Conservation (phyloP, 2,329 filamentous ascomycete genomes). For the Cercospora canescens region DNA sequence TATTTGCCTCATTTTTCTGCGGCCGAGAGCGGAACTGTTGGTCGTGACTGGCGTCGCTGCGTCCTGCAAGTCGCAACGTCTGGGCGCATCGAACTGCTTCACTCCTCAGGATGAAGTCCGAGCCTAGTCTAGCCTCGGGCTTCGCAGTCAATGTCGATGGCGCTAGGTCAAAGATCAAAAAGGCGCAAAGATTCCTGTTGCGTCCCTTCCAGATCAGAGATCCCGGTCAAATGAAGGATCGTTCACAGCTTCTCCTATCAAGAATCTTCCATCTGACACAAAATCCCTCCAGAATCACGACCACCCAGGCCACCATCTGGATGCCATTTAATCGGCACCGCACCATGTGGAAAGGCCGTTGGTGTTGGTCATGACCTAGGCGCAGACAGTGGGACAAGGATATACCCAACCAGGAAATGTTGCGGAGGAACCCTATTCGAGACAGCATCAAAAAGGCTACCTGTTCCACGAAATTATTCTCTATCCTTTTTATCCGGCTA, state of each 20-base stretch:
- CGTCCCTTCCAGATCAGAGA: too few relatives aligned
- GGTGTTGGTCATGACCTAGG: not conserved
- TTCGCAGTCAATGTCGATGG: too few relatives aligned
- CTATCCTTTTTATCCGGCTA: not conserved
- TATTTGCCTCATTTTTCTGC: too few relatives aligned
- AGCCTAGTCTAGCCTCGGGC: too few relatives aligned
- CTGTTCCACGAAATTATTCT: not conserved
- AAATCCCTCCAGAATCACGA: not conserved
- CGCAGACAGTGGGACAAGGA: not conserved
- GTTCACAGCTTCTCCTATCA: not conserved
- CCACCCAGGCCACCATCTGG: not conserved
- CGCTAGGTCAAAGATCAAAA: too few relatives aligned
- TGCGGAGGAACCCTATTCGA: not conserved
- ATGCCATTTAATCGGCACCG: not conserved
- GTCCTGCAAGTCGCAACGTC: too few relatives aligned
- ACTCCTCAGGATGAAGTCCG: too few relatives aligned
- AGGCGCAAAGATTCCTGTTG: too few relatives aligned
- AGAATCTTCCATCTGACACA: not conserved
- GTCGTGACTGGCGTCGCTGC: too few relatives aligned
- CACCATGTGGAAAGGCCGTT: not conserved
- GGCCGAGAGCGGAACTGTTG: too few relatives aligned
- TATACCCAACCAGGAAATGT: not conserved
- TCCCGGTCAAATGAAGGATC: not conserved
- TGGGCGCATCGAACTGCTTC: too few relatives aligned
- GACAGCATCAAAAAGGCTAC: not conserved